Base-by-base conservation (phyloP, 805 yeast species). In the Wickerhamomyces subpelliculosus region DNA sequence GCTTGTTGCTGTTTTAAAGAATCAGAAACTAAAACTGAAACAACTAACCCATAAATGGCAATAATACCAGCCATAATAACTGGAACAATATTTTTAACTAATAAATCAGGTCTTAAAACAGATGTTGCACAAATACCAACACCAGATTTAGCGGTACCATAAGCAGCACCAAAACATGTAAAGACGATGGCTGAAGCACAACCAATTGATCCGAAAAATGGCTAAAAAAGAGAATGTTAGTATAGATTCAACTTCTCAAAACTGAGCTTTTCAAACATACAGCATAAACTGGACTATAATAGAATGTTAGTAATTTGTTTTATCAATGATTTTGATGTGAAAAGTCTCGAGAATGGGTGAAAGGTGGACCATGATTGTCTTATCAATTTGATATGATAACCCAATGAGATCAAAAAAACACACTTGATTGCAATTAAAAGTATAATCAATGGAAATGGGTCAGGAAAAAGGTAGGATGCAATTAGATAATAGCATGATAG, bases 1-100 rank as follows among this genome's bases (percentile, higher is more conserved):
- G 97, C 94, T 69, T 89, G 96, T 55, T 77, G 73, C 68, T 89
- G 97, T 58, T 78, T 79, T 57, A 90, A 76, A 37, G 90, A 80
- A 56, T 85, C 93, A 39, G 96, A 83, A 47, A 90, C 90, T 62
- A 90, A 77, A 48, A 90, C 98, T 20, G 96, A 84, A 43, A 90
- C 97, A 47, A 90, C 97, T 60, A 90, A 72, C 42, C 98, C 98
- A 65, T 90, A 90, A 70, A 90, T 89, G 70, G 97, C 96, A 70
- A 90, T 88, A 61, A 90, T 90, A 90, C 98, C 98, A 49, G 97
- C 97, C 97, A 90, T 90, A 70, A 90, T 80, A 54, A 93, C 97
- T 48, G 98, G 98, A 45, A 90, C 95, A 56, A 89, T 82, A 70
- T 85, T 85, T 71, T 80, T 87, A 55, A 90, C 89, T 61, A 89